Base-by-base conservation (phyloP, 202 grass and related monocot species). In the Bolboschoenoplectus hybrid region DNA sequence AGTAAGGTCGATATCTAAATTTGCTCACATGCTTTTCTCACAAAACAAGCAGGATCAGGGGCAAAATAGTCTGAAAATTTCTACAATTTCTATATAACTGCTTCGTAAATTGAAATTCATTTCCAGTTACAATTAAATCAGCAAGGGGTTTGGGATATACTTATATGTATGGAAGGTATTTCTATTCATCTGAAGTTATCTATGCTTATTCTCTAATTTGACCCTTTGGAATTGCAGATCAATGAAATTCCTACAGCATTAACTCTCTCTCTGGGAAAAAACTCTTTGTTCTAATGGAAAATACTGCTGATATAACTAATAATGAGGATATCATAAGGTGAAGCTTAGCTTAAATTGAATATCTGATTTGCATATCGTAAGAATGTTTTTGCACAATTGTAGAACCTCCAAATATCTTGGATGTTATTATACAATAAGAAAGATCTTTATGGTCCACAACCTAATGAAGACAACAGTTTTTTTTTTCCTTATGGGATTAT, bases 181-280 rank as follows among this genome's bases (percentile, higher is more conserved):
- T 74, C 9, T 32, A 32, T 10, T 72, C 16, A 20, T 73, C 17
- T 73, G 43, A 73, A 47, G 20, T 47, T 47, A 26, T 73, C 41
- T 73, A 9, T 66, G 13, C 13, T 26, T 26, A 6, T 73, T 47
- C 9, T 74, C 34, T 58, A 77, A 58, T n/a, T 77, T 77, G 34
- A 17, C 12, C 49, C 56, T 58, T 79, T 79, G 50, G 74, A 58
- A 79, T 79, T 60, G 35, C 75, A 79, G 75, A 41, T 58, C 34
- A 43, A 19, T 79, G 75, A 58, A 79, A 41, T 19, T 79, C 11
- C 36, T 17, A 4, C 34, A 9, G 52, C 52, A 19, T 3, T 79
- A n/a, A 79, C 52, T 19, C 7, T 14, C 60, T 57, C 53, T 39
- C 7, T 60, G 75, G 41, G 75, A 58, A 79, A 41, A 10, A 41